Evolutionary conservation across 2,329 filamentous ascomycete genomes (phyloP).

Genomic region (Neofusicoccum cordaticola): DNA sequence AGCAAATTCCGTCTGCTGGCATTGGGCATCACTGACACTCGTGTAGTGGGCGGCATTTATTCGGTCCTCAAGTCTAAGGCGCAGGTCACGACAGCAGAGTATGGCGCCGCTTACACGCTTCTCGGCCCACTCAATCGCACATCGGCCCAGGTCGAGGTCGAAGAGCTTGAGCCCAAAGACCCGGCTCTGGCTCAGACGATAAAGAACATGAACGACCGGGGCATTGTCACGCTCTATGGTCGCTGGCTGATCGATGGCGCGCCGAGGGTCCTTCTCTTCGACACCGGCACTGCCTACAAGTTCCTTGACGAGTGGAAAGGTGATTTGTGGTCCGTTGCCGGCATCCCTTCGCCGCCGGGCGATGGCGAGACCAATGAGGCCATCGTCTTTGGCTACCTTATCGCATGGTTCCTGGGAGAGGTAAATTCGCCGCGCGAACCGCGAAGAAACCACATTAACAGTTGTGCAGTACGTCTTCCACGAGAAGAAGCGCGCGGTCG

Average conservation of each 20-base stretch:
- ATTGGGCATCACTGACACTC: slow-evolving; percentile 23
- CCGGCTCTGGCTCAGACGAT: slow-evolving; percentile 79
- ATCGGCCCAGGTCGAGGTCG: slow-evolving; percentile 98
- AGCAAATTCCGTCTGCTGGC: background rate
- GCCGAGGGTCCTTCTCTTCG: slow-evolving; percentile 87
- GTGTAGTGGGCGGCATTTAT: slow-evolving; percentile 91
- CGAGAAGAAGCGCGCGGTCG: slow-evolving; percentile 86
- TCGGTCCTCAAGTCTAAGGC: slow-evolving; percentile 99
- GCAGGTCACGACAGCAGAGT: slow-evolving; percentile 94
- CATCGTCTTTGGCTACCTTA: slow-evolving; percentile 94
- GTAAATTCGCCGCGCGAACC: slow-evolving; percentile 49
- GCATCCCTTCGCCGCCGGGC: slow-evolving; percentile 87
- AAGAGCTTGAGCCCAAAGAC: slow-evolving; percentile 81
- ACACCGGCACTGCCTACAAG: slow-evolving; percentile 88
- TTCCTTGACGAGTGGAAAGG: slow-evolving; percentile 96
- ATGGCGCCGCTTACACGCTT: slow-evolving; percentile 94
- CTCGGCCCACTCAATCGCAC: slow-evolving; percentile 90
- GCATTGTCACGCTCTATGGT: slow-evolving; percentile 86
- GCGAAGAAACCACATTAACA: slow-evolving; percentile 21
- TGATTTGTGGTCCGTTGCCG: slow-evolving; percentile 88
- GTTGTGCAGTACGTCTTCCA: slow-evolving; percentile 77
- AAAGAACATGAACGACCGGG: slow-evolving; percentile 86
- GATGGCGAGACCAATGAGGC: slow-evolving; percentile 97
- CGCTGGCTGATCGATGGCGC: slow-evolving; percentile 97
- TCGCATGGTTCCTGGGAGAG: slow-evolving; percentile 98